Conservation (phyloP, 192 early-diverging fungal genomes). For the Umbelopsis sp. region DNA sequence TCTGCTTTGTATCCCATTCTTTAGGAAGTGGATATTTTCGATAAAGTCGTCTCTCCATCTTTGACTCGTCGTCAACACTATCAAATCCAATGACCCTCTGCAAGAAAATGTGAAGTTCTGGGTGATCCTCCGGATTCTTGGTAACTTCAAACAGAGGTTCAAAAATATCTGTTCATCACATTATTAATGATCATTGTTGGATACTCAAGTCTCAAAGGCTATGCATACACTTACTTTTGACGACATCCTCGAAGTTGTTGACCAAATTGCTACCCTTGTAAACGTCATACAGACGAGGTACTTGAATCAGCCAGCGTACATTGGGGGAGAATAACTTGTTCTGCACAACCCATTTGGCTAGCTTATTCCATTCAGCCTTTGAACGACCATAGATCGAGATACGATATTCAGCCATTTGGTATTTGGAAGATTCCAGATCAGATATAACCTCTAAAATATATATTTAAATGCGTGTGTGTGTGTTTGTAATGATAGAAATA, state of each 20-base stretch:
- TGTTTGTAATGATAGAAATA: not conserved
- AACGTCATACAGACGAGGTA: conserved; percentile 89
- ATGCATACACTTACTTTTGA: conserved; percentile 58
- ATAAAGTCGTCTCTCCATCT: conserved; percentile 79
- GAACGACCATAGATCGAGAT: conserved; percentile 92
- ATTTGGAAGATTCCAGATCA: conserved; percentile 91
- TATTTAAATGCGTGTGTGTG: not conserved
- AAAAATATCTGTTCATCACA: conserved; percentile 71
- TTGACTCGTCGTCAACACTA: conserved; percentile 93
- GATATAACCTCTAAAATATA: conserved; percentile 72
- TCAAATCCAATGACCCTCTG: conserved; percentile 96
- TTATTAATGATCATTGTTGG: not conserved
- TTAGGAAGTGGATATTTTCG: conserved; percentile 76
- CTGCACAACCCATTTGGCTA: conserved; percentile 90
- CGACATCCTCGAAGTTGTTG: conserved; percentile 73
- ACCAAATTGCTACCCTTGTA: conserved; percentile 71
- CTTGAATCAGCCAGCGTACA: conserved; percentile 95
- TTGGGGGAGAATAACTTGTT: conserved; percentile 90
- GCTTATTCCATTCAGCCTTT: conserved; percentile 87
- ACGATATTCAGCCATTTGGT: conserved; percentile 94
- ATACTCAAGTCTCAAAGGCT: not conserved
- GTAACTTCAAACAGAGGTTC: conserved; percentile 93
- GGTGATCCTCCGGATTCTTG: conserved; percentile 79
- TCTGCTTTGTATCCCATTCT: conserved; percentile 57
- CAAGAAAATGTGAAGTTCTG: conserved; percentile 90